A percentile compares a stretch with the other conserved stretches of the same genome.
phyloP scores from a whole-genome alignment of 2,329 filamentous ascomycete genomes.

The Beauveria scarabaeidicola region DNA sequence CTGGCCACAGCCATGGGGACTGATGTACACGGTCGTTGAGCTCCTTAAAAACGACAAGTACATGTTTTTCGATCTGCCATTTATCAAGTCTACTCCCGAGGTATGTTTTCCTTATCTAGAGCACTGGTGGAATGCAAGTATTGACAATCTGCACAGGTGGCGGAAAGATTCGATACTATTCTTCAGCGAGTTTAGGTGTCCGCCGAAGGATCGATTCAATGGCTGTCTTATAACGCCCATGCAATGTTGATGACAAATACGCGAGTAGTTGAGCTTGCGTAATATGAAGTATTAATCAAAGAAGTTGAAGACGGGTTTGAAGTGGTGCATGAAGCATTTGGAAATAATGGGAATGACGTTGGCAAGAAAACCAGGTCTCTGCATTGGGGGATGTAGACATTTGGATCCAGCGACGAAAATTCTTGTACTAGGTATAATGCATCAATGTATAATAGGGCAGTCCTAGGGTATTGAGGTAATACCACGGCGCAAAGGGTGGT shows the following conservation, averaged over 20 bases:
- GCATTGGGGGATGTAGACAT: constrained; percentile 10
- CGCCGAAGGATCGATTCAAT: background rate
- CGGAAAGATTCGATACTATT: constrained; percentile 28
- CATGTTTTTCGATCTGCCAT: constrained; percentile 85
- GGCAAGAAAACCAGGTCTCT: background rate
- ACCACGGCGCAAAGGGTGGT: constrained; percentile 17
- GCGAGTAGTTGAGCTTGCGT: background rate
- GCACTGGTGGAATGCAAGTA: background rate
- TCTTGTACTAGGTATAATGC: constrained; percentile 24
- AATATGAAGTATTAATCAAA: background rate
- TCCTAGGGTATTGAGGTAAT: constrained; percentile 19
- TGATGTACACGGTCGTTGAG: constrained; percentile 81
- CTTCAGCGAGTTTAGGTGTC: constrained; percentile 24
- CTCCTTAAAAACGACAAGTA: constrained; percentile 86
- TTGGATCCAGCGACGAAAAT: constrained; percentile 4
- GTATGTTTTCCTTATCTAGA: constrained; percentile 37
- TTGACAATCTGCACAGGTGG: constrained; percentile 22
- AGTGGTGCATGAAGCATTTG: constrained; percentile 3
- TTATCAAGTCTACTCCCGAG: constrained; percentile 83
- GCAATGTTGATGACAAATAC: background rate
- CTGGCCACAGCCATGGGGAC: constrained; percentile 91
- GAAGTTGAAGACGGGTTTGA: background rate
- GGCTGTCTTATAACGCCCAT: background rate
- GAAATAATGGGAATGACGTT: constrained; percentile 6
- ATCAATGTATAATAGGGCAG: constrained; percentile 29